These are phyloP conservation scores for Volutella citrinella DNA, from an alignment of 2,329 filamentous ascomycete genomes.

Conservation along the genomic window DNA sequence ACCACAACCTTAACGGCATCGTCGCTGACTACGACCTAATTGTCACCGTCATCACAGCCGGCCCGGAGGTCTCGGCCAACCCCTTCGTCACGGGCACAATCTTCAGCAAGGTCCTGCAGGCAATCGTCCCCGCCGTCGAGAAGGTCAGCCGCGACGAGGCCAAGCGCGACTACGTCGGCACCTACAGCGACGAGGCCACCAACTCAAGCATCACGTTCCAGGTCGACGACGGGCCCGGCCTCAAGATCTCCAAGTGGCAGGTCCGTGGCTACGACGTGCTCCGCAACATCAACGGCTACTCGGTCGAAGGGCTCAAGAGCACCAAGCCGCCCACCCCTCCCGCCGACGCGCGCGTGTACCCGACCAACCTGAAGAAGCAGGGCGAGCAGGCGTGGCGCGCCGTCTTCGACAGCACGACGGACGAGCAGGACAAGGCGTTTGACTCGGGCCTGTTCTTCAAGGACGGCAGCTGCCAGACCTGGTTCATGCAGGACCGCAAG, in stretches of 20 bases:
- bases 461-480: constrained; percentile 29
- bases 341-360: constrained; percentile 28
- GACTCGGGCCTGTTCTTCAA: constrained; percentile 25
- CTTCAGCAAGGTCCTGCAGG: constrained; percentile 29
- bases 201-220: constrained; percentile 39
- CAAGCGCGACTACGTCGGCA: constrained; percentile 29
- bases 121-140: constrained; percentile 41
- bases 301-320: constrained; percentile 13
- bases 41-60: constrained; percentile 37
- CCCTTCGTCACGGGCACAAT: constrained; percentile 15
- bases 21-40: constrained; percentile 46
- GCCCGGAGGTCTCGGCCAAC: constrained; percentile 22
- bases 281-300: constrained; percentile 30
- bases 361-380: constrained; percentile 22
- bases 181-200: constrained; percentile 33
- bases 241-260: constrained; percentile 36
- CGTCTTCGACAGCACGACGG: constrained; percentile 22
- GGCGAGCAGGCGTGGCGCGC: constrained; percentile 31
- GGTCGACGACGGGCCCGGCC: constrained; percentile 36
- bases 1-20: constrained; percentile 38
- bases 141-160: constrained; percentile 38
- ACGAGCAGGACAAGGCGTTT: constrained; percentile 12
- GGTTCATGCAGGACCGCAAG: constrained; percentile 29
- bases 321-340: constrained; percentile 7
- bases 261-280: constrained; percentile 40